phyloP scores from a whole-genome alignment of 257 asterid species.

The Forsythia viridissima region DNA sequence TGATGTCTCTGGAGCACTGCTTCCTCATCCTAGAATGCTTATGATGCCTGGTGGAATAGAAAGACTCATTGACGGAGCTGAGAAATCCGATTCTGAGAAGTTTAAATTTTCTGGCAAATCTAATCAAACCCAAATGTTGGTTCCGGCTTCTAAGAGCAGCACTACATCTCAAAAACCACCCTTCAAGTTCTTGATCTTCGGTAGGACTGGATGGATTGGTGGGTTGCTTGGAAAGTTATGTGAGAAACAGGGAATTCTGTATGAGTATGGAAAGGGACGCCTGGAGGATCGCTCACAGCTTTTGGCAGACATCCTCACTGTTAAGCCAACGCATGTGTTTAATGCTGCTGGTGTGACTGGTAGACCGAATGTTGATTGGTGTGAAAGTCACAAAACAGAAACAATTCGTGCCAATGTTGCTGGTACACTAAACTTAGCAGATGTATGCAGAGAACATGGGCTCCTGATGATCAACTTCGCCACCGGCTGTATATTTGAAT shows the following conservation, averaged over 20 bases:
- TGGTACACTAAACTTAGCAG: slow-evolving; percentile 27
- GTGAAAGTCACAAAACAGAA: slow-evolving; percentile 31
- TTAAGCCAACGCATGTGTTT: slow-evolving; percentile 30
- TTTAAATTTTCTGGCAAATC: slow-evolving; percentile 9
- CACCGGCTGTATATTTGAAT: slow-evolving; percentile 32
- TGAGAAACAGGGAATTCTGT: slow-evolving; percentile 25
- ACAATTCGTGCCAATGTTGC: slow-evolving; percentile 30
- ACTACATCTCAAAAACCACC: slow-evolving; percentile 11
- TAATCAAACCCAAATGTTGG: slow-evolving; percentile 1
- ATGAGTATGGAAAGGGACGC: slow-evolving; percentile 29
- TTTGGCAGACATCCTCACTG: slow-evolving; percentile 21
- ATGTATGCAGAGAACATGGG: slow-evolving; percentile 27
- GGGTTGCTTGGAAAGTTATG: slow-evolving; percentile 30
- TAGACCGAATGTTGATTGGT: slow-evolving; percentile 34
- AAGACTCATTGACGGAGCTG: slow-evolving; percentile 16
- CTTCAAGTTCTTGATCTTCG: slow-evolving; percentile 29
- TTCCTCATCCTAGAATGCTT: slow-evolving; percentile 34
- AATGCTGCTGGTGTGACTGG: slow-evolving; percentile 35
- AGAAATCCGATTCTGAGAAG: slow-evolving; percentile 16
- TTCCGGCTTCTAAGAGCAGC: slow-evolving; percentile 20
- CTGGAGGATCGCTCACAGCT: slow-evolving; percentile 28
- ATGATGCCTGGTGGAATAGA: slow-evolving; percentile 30
- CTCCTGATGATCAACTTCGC: slow-evolving; percentile 28
- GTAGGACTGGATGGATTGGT: slow-evolving; percentile 31
- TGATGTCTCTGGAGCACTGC: slow-evolving; percentile 28